Evolutionary conservation across 352 stramenopile genomes (phyloP).

Genomic region (Globisporangium spiculum): DNA sequence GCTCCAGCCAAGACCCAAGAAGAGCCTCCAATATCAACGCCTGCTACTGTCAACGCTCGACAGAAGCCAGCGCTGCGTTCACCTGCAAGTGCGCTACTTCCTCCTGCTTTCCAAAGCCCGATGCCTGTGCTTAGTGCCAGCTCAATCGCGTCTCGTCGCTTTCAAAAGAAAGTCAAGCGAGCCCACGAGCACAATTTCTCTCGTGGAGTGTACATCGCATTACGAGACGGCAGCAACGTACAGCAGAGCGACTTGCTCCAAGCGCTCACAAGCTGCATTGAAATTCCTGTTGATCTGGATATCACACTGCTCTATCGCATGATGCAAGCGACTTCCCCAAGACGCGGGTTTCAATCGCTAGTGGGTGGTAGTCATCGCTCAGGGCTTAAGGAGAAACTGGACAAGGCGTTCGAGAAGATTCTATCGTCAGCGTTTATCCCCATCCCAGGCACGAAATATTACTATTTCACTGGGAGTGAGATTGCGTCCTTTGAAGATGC

Average conservation of each 20-base stretch:
- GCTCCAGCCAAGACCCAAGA: slow-evolving; percentile 21
- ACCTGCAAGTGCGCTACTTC: slow-evolving; percentile 8
- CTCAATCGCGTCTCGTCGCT: slow-evolving; percentile 43
- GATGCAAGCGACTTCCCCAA: slow-evolving; percentile 45
- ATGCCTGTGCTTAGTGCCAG: slow-evolving; percentile 18
- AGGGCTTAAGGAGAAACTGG: slow-evolving; percentile 59
- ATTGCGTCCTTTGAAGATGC: slow-evolving; percentile 53
- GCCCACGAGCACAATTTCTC: slow-evolving; percentile 89
- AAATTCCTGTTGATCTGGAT: slow-evolving; percentile 83
- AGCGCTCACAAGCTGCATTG: slow-evolving; percentile 80
- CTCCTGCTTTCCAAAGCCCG: slow-evolving; percentile 12
- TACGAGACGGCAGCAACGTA: slow-evolving; percentile 68
- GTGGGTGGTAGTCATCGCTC: slow-evolving; percentile 41
- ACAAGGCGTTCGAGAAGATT: slow-evolving; percentile 72
- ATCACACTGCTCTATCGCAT: slow-evolving; percentile 86
- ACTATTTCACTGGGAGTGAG: slow-evolving; percentile 76
- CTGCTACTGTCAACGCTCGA: slow-evolving; percentile 17
- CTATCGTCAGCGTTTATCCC: slow-evolving; percentile 51
- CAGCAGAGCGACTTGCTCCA: slow-evolving; percentile 86
- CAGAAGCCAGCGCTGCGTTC: slow-evolving; percentile 24
- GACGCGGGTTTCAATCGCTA: slow-evolving; percentile 24
- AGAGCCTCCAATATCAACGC: slow-evolving; percentile 17
- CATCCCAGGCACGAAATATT: slow-evolving; percentile 80
- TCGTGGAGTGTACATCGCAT: slow-evolving; percentile 77
- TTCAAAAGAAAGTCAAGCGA: slow-evolving; percentile 80